These are phyloP conservation scores for Xylariaceae sp. DNA, from an alignment of 2,329 filamentous ascomycete species.

Conservation along the genomic window DNA sequence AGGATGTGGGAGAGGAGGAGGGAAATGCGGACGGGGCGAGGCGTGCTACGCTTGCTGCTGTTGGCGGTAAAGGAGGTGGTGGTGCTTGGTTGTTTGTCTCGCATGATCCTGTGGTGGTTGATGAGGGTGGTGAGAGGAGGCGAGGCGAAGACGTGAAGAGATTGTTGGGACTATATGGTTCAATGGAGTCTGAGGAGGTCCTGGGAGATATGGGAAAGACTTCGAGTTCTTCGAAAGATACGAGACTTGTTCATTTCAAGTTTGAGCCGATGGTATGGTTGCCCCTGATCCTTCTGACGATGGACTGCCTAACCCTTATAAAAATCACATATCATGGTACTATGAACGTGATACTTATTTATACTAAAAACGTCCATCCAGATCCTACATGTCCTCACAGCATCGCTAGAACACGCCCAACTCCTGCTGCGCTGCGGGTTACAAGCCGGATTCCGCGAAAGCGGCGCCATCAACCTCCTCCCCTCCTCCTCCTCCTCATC, in stretches of 20 bases:
- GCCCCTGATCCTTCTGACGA: neutral
- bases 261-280: constrained; percentile 91
- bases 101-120: constrained; percentile 69
- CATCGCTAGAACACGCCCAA: constrained; percentile 77
- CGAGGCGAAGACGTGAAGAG: constrained; percentile 28
- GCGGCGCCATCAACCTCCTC: constrained; percentile 75
- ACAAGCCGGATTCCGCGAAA: constrained; percentile 87
- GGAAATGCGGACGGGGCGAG: constrained; percentile 24
- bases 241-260: constrained; percentile 78
- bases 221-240: constrained; percentile 38
- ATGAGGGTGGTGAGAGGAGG: constrained; percentile 31
- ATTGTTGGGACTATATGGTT: constrained; percentile 43
- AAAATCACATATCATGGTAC: neutral
- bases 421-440: constrained; percentile 76
- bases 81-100: constrained; percentile 88
- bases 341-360: neutral
- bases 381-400: constrained; percentile 88
- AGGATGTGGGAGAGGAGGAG: constrained; percentile 24
- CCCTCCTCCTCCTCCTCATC: neutral
- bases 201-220: constrained; percentile 26
- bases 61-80: constrained; percentile 85
- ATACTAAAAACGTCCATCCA: too few species aligned
- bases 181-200: constrained; percentile 38
- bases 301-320: neutral
- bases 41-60: constrained; percentile 57